Percentiles rank a stretch among this genome's conserved stretches.
These are phyloP conservation scores for Citrullus colocynthis DNA, from an alignment of 306 rosid species.

Conservation along the genomic window DNA sequence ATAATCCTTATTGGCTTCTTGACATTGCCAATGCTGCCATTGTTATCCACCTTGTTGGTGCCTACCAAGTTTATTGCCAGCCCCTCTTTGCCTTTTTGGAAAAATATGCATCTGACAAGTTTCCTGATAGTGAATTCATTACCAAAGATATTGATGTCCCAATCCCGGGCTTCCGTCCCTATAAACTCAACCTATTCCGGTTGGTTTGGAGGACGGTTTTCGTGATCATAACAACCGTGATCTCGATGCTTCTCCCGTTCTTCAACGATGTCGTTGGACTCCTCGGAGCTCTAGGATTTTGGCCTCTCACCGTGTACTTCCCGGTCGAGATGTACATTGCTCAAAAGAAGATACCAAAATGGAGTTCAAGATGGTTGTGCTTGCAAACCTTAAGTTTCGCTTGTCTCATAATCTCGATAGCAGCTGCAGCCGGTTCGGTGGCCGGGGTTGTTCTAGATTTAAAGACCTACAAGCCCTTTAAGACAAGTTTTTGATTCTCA, in stretches of 20 bases:
- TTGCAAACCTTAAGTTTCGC: conserved; percentile 38
- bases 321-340: conserved; percentile 59
- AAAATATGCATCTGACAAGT: conserved; percentile 12
- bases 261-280: conserved; percentile 57
- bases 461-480: conserved; percentile 36
- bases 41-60: conserved; percentile 62
- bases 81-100: conserved; percentile 50
- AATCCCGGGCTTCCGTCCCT: conserved; percentile 15
- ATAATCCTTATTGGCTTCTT: conserved; percentile 49
- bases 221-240: conserved; percentile 27
- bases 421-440: conserved; percentile 49
- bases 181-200: conserved; percentile 42
- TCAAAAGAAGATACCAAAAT: conserved; percentile 46
- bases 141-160: conserved; percentile 26
- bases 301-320: conserved; percentile 53
- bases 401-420: conserved; percentile 32
- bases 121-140: conserved; percentile 29
- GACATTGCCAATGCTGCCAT: conserved; percentile 69
- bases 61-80: conserved; percentile 58
- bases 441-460: conserved; percentile 37
- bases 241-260: conserved; percentile 63
- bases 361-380: conserved; percentile 52
- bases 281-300: conserved; percentile 61
- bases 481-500: conserved; percentile 9
- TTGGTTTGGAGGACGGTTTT: conserved; percentile 45